Evolutionary conservation across 306 rosid species (phyloP).

Genomic region (Cicer yamashitae): DNA sequence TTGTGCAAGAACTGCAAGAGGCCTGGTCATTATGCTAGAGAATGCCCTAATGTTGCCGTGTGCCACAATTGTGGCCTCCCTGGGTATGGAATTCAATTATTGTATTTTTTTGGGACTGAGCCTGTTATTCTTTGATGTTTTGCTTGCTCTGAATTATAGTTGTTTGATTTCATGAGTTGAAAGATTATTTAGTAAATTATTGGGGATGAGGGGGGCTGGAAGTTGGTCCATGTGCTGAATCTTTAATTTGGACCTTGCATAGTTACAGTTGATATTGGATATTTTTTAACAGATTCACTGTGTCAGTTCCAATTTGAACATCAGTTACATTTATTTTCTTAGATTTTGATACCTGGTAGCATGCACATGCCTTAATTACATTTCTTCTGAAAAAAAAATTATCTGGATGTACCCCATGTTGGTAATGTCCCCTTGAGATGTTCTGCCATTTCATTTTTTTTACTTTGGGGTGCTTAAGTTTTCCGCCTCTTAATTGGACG

Average conservation of each 20-base stretch:
- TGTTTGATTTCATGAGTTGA: neutral
- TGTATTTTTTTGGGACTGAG: conserved; percentile 11
- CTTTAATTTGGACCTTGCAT: conserved; percentile 29
- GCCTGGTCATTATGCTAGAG: conserved; percentile 97
- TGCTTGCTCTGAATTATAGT: neutral
- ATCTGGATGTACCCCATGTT: neutral
- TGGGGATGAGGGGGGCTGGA: neutral
- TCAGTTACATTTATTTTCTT: conserved; percentile 6
- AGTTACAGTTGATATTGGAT: neutral
- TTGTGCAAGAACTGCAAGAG: conserved; percentile 99
- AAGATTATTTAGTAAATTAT: neutral
- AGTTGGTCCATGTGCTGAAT: neutral
- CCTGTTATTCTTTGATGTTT: conserved; percentile 13
- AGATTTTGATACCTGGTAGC: conserved; percentile 2
- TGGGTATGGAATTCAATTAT: conserved; percentile 65
- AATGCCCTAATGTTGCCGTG: conserved; percentile 97
- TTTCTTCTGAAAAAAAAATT: conserved; percentile 3
- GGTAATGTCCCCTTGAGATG: conserved; percentile 26
- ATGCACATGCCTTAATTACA: neutral
- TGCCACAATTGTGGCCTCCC: conserved; percentile 97
- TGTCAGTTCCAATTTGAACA: neutral
- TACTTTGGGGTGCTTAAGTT: neutral
- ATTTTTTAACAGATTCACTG: conserved; percentile 9
- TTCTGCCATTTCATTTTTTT: neutral
- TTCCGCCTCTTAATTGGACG: neutral